Base-by-base conservation (phyloP, 2,329 filamentous ascomycete species). In the Neonectria punicea region DNA sequence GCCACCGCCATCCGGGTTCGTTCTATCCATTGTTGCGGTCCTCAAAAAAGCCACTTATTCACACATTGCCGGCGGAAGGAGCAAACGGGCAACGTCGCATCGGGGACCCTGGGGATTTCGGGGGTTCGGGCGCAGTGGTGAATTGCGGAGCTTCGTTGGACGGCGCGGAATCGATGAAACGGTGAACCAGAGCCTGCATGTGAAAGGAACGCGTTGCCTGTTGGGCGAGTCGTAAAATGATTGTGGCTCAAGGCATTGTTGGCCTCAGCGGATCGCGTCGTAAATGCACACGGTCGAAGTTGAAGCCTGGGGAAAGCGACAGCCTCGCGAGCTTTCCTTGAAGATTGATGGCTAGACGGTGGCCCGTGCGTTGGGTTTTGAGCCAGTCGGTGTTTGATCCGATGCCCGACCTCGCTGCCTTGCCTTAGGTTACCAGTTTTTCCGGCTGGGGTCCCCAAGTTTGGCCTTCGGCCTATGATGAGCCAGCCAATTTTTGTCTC, bases 1-100 rank as follows among this genome's bases (percentile, higher is more conserved):
- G 58, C 77, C 76, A 62, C 73, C 73, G 54, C 72, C 74, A 63
- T 73, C 70, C 59, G 70, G 67, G 57, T 76, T 71, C 75, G 77
- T 77, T 22, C 69, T 73, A 66, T 74, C 75, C 72, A 72, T 78
- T 69, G 60, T 78, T 68, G 70, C 58, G 61, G 43, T 72, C 55
- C 49, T 76, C 65, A 75, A 67, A 71, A 73, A 70, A 69, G 65
- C 67, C 60, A 65, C 66, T 69, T 73, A 71, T 10, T 75, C 69
- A 74, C 70, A 72, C 77, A 77, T 78, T 68, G 76, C 72, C 69
- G 63, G 63, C 53, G 67, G 73, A 70, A 77, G 65, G 70, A 70
- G 68, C 69, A 66, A 68, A 73, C 71, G 62, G 62, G 62, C 63
- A 67, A 67, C 55, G 70, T 67, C 68, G 72, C 76, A 78, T 76